These are phyloP conservation scores for Suillus alpinus DNA, from an alignment of 768 basidiomycete genomes.

Conservation along the genomic window DNA sequence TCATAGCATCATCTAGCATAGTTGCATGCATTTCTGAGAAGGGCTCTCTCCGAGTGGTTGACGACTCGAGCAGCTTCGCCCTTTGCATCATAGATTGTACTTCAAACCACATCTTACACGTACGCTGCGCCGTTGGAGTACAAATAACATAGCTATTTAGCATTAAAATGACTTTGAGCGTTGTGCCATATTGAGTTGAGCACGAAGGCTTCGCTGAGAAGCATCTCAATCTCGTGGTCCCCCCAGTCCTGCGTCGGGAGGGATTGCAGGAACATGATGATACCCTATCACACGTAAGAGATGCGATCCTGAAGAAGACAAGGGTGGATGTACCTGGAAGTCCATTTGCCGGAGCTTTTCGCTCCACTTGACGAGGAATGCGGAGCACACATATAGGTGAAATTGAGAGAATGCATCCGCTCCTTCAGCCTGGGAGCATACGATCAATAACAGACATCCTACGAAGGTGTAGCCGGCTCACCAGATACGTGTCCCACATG, in stretches of 20 bases:
- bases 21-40: background rate
- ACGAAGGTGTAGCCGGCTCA: constrained; percentile 36
- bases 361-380: constrained; percentile 95
- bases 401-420: constrained; percentile 98
- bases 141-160: constrained; percentile 34
- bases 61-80: background rate
- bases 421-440: constrained; percentile 76
- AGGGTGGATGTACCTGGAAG: constrained; percentile 71
- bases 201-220: constrained; percentile 94
- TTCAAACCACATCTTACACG: background rate
- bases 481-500: constrained; percentile 99
- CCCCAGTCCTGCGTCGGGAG: constrained; percentile 92
- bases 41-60: background rate
- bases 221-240: constrained; percentile 92
- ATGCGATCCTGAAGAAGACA: constrained; percentile 1
- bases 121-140: background rate
- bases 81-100: background rate
- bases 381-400: constrained; percentile 97
- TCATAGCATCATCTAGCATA: background rate
- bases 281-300: constrained; percentile 56
- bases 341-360: constrained; percentile 94
- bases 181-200: constrained; percentile 92
- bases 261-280: constrained; percentile 98
- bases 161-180: constrained; percentile 82
- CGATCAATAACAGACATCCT: background rate